Evolutionary conservation across 495 filamentous ascomycete genomes (phyloP), one percentile per base, ranked within the genome.

Genomic region (Endocarpon pusillum): DNA sequence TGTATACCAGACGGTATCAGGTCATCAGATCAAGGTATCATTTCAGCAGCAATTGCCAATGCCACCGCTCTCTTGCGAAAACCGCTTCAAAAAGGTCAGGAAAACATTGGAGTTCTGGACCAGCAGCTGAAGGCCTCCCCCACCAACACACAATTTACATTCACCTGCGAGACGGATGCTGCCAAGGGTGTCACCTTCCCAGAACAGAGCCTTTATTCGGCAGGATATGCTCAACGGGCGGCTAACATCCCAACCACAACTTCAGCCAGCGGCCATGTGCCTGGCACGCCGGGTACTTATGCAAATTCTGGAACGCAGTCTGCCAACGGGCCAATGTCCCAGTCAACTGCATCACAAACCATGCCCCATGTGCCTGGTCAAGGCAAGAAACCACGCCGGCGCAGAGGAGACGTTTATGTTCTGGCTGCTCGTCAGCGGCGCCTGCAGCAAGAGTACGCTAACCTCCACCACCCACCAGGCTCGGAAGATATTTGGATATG

Each of bases 401-500:
- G 62, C 67, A 62, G 10, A 59, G 53, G 26, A 75, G 65, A 44
- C 58, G 68, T 51, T 1, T 78, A 76, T 47, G 63, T 66, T 4
- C 43, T 71, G 33, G 73, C 76, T 14, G 76, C 75, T 22, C 67
- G 73, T 1, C 66, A 76, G 37, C 73, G 80, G 12, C 73, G 75
- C 36, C 57, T 74, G 2, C 69, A 77, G 35, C 76, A 81, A 42
- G 69, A 79, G 43, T 73, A 75, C 37, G 57, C 69, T 32, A 91
- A 92, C 43, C 73, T 68, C 40, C 78, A 80, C 39, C 74, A 89
- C 42, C 78, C 77, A 3, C 76, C 77, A 1, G 67, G 65, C 19
- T 52, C 66, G 21, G 76, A 85, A 40, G 82, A 91, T 40, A 69
- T 81, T 18, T 96, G 86, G 83, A 82, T 94, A 31, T 97, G 89